Conservation (phyloP, 1,139 yeast species). For the Kodamaea anthophila region DNA sequence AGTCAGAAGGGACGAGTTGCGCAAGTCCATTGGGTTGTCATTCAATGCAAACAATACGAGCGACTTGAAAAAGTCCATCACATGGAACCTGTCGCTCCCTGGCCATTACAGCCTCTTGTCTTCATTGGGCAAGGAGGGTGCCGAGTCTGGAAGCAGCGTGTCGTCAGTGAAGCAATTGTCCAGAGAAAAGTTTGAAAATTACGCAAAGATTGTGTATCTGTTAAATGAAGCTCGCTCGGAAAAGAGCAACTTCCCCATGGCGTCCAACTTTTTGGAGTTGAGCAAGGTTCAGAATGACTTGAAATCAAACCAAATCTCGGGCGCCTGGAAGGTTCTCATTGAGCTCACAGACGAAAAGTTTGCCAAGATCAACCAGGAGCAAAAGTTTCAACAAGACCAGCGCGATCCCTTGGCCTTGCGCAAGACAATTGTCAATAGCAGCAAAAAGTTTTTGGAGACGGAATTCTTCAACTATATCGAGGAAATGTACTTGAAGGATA, state of each 20-base stretch:
- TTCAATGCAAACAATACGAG: constrained; percentile 12
- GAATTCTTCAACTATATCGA: constrained; percentile 78
- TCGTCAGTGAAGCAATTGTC: constrained; percentile 29
- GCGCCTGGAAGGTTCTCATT: constrained; percentile 56
- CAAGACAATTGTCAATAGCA: constrained; percentile 47
- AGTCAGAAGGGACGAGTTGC: constrained; percentile 63
- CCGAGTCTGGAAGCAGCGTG: constrained; percentile 8
- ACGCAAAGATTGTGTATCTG: constrained; percentile 65
- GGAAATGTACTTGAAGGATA: constrained; percentile 56
- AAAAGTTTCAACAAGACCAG: constrained; percentile 37
- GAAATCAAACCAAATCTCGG: constrained; percentile 58
- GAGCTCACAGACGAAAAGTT: constrained; percentile 34
- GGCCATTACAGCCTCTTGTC: constrained; percentile 31
- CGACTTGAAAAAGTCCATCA: constrained; percentile 19
- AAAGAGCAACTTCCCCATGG: constrained; percentile 43
- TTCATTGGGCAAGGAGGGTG: constrained; percentile 20
- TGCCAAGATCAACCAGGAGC: constrained; percentile 36
- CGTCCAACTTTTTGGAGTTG: constrained; percentile 49
- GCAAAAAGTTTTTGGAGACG: constrained; percentile 58
- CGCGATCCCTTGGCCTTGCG: constrained; percentile 29
- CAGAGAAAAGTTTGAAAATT: constrained; percentile 61
- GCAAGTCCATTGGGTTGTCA: constrained; percentile 54
- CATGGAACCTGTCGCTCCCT: constrained; percentile 35
- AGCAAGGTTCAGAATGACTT: constrained; percentile 46
- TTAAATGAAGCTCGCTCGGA: constrained; percentile 65